phyloP scores from a whole-genome alignment of 2,329 filamentous ascomycete genomes.

The Alternaria consortialis region DNA sequence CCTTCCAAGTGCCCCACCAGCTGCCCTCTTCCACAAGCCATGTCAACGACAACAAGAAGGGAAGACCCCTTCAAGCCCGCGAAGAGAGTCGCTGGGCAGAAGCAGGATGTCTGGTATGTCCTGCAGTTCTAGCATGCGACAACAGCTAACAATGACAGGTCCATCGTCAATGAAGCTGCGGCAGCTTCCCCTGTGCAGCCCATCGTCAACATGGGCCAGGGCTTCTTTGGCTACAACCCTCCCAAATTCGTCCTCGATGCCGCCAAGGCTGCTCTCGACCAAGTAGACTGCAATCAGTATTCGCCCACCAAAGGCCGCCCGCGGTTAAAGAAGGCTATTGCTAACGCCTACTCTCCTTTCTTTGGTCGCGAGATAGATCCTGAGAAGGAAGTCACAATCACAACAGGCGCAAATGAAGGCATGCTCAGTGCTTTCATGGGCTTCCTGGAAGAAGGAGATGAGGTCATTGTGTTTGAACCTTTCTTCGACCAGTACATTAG shows the following conservation, averaged over 20 bases:
- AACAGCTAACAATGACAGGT: slow-evolving; percentile 52
- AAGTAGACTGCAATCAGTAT: slow-evolving; percentile 98
- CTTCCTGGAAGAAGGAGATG: slow-evolving; percentile 92
- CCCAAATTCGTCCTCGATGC: slow-evolving; percentile 90
- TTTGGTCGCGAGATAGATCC: slow-evolving; percentile 85
- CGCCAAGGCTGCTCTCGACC: slow-evolving; percentile 86
- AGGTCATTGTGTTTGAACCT: slow-evolving; percentile 97
- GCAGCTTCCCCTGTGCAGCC: slow-evolving; percentile 70
- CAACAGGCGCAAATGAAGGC: slow-evolving; percentile 87
- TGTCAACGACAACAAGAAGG: slow-evolving; percentile 48
- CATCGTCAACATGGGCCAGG: slow-evolving; percentile 75
- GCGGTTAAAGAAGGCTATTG: slow-evolving; percentile 89
- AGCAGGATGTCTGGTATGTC: slow-evolving; percentile 66
- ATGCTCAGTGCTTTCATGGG: slow-evolving; percentile 99
- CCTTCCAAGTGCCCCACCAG: slow-evolving; percentile 18
- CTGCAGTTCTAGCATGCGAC: neutral
- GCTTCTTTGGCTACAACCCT: slow-evolving; percentile 93
- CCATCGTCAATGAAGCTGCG: slow-evolving; percentile 73
- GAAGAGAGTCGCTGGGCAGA: slow-evolving; percentile 62
- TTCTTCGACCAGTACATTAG: slow-evolving; percentile 99
- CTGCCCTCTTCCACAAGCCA: slow-evolving; percentile 39
- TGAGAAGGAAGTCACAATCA: slow-evolving; percentile 93
- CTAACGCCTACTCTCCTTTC: slow-evolving; percentile 88
- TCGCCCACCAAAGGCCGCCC: slow-evolving; percentile 94
- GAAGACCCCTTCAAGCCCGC: slow-evolving; percentile 63